Evolutionary conservation across 768 basidiomycete species (phyloP).

Genomic region (Termitomyces sp.): DNA sequence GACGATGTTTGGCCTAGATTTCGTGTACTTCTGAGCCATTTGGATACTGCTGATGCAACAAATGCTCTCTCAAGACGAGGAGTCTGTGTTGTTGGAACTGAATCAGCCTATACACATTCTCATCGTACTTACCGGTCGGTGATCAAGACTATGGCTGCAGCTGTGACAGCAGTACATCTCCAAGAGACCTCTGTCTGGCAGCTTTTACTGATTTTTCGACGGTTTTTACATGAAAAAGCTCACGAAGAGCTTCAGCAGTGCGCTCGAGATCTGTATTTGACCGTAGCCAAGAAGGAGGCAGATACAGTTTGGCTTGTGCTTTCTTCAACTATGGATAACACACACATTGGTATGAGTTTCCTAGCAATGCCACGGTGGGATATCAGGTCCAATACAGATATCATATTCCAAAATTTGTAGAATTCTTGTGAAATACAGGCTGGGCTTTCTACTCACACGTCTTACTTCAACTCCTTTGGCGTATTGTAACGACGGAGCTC

Average conservation of each 20-base stretch:
- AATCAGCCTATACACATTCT: conserved; percentile 74
- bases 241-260: conserved; percentile 71
- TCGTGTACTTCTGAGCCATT: conserved; percentile 45
- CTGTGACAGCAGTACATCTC: conserved; percentile 59
- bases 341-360: conserved; percentile 40
- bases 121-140: conserved; percentile 78
- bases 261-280: conserved; percentile 60
- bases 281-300: conserved; percentile 54
- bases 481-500: conserved; percentile 66
- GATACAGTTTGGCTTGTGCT: conserved; percentile 87
- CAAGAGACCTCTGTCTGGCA: conserved; percentile 79
- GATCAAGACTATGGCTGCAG: conserved; percentile 64
- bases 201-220: conserved; percentile 64
- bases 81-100: conserved; percentile 45
- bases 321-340: conserved; percentile 40
- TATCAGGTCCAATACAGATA: conserved; percentile 38
- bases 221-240: conserved; percentile 62
- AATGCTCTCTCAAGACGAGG: conserved; percentile 63
- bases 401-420: conserved; percentile 22
- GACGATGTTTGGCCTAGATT: conserved; percentile 94
- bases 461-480: conserved; percentile 17
- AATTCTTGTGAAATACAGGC: not conserved
- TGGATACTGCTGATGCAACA: conserved; percentile 57
- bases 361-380: conserved; percentile 59
- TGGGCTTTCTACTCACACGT: conserved; percentile 1